Conservation (phyloP, 169 alveolate species). For the Plasmodium gonderi region DNA sequence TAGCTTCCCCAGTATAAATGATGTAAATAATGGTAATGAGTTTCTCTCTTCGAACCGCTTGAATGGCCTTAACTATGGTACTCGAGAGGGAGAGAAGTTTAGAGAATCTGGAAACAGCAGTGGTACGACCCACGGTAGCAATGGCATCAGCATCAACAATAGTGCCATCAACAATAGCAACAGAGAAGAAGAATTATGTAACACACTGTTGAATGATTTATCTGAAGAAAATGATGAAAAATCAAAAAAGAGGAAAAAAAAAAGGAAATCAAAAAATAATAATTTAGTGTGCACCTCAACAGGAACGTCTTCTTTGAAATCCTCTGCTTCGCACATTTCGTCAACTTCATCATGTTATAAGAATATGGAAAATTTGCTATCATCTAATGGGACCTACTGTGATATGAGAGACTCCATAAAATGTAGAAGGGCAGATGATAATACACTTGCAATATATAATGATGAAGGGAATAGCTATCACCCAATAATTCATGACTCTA, state of each 20-base stretch:
- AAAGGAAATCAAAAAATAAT: background rate
- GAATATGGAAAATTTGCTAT: constrained; percentile 10
- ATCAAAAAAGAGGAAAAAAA: background rate
- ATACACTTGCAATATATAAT: too few relatives aligned
- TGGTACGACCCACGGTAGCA: background rate
- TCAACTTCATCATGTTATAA: constrained; percentile 53
- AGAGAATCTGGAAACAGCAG: background rate
- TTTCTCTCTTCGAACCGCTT: background rate
- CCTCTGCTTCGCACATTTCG: constrained; percentile 54
- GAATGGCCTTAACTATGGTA: background rate
- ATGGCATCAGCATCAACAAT: too few relatives aligned
- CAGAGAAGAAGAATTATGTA: too few relatives aligned
- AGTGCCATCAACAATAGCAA: too few relatives aligned
- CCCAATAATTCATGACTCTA: too few relatives aligned
- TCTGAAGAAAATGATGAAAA: background rate
- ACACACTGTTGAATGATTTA: background rate
- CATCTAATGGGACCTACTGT: background rate
- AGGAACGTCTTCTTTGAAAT: constrained; percentile 49
- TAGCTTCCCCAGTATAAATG: background rate
- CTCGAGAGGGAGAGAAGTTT: background rate
- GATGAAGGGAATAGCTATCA: too few relatives aligned
- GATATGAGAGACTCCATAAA: background rate
- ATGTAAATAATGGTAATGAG: background rate
- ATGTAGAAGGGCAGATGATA: background rate
- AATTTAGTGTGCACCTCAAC: constrained; percentile 10